Evolutionary conservation across 805 yeast genomes (phyloP).

Genomic region (Monosporozyma yasuniensis): DNA sequence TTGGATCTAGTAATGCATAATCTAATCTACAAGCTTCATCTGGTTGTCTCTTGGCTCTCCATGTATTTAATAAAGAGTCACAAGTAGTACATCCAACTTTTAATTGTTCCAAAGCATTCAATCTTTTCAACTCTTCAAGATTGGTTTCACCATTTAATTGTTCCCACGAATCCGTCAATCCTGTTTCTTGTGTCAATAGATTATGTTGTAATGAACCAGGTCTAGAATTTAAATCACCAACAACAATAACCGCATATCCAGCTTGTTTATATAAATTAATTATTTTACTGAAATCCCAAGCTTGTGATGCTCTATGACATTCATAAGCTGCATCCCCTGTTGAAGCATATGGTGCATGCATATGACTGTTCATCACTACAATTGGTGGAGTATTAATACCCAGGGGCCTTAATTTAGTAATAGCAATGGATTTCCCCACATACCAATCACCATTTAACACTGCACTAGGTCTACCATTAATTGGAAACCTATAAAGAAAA

Average conservation of each 20-base stretch:
- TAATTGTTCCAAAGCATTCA: conserved; percentile 57
- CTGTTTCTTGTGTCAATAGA: conserved; percentile 60
- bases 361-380: conserved; percentile 81
- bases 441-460: conserved; percentile 94
- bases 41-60: conserved; percentile 45
- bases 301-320: conserved; percentile 89
- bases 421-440: conserved; percentile 84
- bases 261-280: conserved; percentile 53
- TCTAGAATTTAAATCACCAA: conserved; percentile 85
- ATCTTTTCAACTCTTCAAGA: conserved; percentile 33
- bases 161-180: conserved; percentile 77
- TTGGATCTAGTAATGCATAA: conserved; percentile 70
- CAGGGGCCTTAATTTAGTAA: conserved; percentile 54
- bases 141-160: conserved; percentile 44
- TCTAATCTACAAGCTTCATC: conserved; percentile 83
- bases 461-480: conserved; percentile 92
- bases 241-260: conserved; percentile 80
- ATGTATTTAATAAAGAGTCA: conserved; percentile 78
- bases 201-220: conserved; percentile 81
- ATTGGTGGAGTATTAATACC: conserved; percentile 35
- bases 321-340: conserved; percentile 82
- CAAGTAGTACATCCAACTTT: conserved; percentile 77
- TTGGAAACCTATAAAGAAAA: conserved; percentile 74
- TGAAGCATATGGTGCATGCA: conserved; percentile 91
- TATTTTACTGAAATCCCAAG: conserved; percentile 83